Base-by-base conservation (phyloP, 441 rosid species). In the Gossypium davidsonii region DNA sequence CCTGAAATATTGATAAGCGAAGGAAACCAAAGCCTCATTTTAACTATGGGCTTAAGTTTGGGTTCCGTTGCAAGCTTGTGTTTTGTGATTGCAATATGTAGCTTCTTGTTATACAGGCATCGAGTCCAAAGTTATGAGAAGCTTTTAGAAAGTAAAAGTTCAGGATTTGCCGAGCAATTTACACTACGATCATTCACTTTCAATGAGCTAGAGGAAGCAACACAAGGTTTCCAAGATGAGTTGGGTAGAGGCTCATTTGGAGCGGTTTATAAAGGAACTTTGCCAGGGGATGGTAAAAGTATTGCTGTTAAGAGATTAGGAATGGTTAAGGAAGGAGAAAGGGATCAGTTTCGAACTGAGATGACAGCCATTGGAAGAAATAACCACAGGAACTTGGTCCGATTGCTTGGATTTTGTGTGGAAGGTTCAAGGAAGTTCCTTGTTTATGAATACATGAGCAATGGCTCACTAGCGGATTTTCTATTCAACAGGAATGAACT, bases 391-490 rank as follows among this genome's bases (percentile, higher is more conserved):
- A 81, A 78, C 63, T 60, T 80, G 67, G 71, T 80, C 9, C 75
- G 65, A 6, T 21, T 79, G 75, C 73, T 73, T 37, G 87, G 87
- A 1, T 84, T 74, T 46, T 84, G 84, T 20, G 1, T 68, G 4
- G 85, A 84, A 49, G 74, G 71, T 1, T 44, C 72, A 1, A 63
- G 55, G 44, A 77, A 74, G 79, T 72, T 82, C 44, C 74, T 84
- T 57, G 87, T 84, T 18, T 84, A 84, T 23, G 83, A 84, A 23
- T 78, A 73, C 46, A 42, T 80, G 72, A 68, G 74, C 69, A 80
- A 74, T 23, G 80, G 80, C 21, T 25, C 83, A 10, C 72, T 80
- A 1, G 73, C 81, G 1, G 53, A 70, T 60, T 71, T 77, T 72
- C 49, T 80, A 14, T 80, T 74, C 44, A 67, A 34, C 31, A 68